Conservation (phyloP, 768 basidiomycete species). For the Fomitopsis pulvina region DNA sequence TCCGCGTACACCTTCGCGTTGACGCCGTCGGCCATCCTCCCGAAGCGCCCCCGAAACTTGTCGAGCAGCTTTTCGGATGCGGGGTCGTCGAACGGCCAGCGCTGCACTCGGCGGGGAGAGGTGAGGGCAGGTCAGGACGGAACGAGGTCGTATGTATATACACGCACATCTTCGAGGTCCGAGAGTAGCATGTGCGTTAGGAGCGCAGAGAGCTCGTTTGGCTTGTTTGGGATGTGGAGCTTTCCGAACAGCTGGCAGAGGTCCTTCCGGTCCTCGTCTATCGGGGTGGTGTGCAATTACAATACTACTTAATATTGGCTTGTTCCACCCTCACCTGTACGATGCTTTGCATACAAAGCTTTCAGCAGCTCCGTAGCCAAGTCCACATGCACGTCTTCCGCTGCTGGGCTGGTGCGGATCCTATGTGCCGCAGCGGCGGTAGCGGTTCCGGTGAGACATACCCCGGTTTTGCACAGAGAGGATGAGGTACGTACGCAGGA, state of each 20-base stretch:
- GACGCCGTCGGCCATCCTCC: constrained; percentile 33
- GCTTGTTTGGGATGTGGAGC: constrained; percentile 40
- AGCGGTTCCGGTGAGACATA: background rate
- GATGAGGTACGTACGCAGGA: constrained; percentile 5
- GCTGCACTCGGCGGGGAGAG: constrained; percentile 10
- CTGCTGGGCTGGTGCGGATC: background rate
- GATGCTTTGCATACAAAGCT: constrained; percentile 41
- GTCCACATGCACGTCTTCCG: constrained; percentile 41
- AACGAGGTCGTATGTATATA: constrained; percentile 1
- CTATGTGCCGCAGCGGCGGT: background rate
- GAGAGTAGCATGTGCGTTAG: constrained; percentile 41
- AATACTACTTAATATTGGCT: background rate
- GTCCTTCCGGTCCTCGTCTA: constrained; percentile 58
- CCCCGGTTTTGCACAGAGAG: background rate
- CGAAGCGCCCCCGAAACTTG: constrained; percentile 45
- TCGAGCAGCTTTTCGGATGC: constrained; percentile 47
- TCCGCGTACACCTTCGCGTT: constrained; percentile 14
- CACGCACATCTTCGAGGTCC: constrained; percentile 42
- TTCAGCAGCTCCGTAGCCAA: constrained; percentile 50
- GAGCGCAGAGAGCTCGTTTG: constrained; percentile 34
- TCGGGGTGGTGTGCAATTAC: background rate
- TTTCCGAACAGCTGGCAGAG: constrained; percentile 60
- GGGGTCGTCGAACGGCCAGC: constrained; percentile 47
- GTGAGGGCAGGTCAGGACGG: background rate
- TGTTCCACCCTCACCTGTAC: constrained; percentile 29